Evolutionary conservation across 164 flowering plant species (phyloP).

Genomic region (Saururus chinensis): DNA sequence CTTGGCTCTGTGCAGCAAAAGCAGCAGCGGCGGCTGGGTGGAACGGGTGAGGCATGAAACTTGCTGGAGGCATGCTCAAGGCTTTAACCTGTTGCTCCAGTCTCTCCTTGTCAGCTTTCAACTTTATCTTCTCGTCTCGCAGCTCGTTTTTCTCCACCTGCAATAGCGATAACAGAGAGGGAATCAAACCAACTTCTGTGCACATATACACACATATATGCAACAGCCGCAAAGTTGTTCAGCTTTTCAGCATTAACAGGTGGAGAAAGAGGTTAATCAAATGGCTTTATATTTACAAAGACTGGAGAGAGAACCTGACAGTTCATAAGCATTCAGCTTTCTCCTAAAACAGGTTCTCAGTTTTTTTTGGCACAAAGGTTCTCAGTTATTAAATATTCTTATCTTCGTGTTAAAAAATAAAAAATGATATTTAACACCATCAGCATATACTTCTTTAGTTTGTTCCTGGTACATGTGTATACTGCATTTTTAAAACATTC

Average conservation of each 20-base stretch:
- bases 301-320: not conserved
- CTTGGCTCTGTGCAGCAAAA: constrained; percentile 38
- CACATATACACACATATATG: not conserved
- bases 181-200: not conserved
- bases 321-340: not conserved
- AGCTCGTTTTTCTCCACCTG: constrained; percentile 66
- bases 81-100: constrained; percentile 39
- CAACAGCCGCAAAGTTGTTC: not conserved
- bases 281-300: not conserved
- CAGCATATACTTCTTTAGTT: too few relatives aligned
- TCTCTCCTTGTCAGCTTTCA: constrained; percentile 49
- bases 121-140: constrained; percentile 52
- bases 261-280: not conserved
- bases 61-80: constrained; percentile 22
- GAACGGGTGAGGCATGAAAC: constrained; percentile 35
- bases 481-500: too few relatives aligned
- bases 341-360: not conserved
- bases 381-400: not conserved
- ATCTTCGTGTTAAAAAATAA: not conserved
- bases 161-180: constrained; percentile 12
- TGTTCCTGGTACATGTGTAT: too few relatives aligned
- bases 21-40: constrained; percentile 20
- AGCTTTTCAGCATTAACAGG: not conserved
- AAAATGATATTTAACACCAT: too few relatives aligned
- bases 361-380: too few relatives aligned